These are phyloP conservation scores for Talaromyces islandicus DNA, from an alignment of 2,329 filamentous ascomycete genomes.

Conservation along the genomic window DNA sequence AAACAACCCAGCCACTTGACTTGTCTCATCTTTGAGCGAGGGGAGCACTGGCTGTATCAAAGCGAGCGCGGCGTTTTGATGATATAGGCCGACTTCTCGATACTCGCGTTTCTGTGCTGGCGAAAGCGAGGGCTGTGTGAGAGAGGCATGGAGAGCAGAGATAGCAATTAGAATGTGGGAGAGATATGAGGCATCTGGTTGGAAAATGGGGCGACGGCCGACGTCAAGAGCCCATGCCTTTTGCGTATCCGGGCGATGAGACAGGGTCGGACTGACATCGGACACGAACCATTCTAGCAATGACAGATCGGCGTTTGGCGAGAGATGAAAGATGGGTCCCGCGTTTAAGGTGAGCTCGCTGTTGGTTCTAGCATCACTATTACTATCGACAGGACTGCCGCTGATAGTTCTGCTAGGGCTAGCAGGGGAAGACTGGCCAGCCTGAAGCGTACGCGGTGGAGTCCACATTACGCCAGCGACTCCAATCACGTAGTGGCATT, in stretches of 20 bases:
- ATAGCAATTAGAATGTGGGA: slow-evolving; percentile 5
- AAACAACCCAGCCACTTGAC: background rate
- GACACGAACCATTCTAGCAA: slow-evolving; percentile 4
- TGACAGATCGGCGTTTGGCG: background rate
- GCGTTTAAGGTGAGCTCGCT: background rate
- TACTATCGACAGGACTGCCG: background rate
- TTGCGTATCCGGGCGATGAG: background rate
- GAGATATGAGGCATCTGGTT: slow-evolving; percentile 1
- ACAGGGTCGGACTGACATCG: slow-evolving; percentile 5
- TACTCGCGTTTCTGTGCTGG: background rate
- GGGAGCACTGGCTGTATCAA: background rate
- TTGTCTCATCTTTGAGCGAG: background rate
- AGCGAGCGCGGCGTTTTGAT: slow-evolving; percentile 3
- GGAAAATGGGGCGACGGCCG: background rate
- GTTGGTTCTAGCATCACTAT: background rate
- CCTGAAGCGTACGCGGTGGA: background rate
- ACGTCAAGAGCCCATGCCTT: slow-evolving; percentile 2
- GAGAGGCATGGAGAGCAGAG: slow-evolving; percentile 2
- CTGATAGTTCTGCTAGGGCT: background rate
- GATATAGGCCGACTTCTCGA: background rate
- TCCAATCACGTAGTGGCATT: background rate
- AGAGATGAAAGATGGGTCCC: background rate
- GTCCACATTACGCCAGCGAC: background rate
- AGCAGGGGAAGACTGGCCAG: background rate
- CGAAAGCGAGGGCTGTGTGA: background rate